Evolutionary conservation across 106 monocot species (phyloP), one percentile per base, ranked within the genome.

Genomic region (Dioscorea alata): DNA sequence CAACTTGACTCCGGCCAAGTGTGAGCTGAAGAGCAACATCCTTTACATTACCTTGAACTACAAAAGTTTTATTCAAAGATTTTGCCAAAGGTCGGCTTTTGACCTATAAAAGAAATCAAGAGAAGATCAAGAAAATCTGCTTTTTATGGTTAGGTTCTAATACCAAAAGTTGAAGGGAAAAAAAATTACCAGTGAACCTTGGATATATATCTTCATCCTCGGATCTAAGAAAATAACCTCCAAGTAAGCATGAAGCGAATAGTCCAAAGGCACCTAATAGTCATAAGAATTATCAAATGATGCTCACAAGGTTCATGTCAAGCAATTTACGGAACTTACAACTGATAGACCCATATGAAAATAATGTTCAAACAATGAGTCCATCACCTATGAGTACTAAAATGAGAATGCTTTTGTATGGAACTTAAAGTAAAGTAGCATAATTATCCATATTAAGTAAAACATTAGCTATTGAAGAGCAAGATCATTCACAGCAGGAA

Each of bases 141-240:
- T 61, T 25, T 61, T 23, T 61, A 61, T 8, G 28, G 15, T 14
- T 61, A 21, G 12, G 4, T 14, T 3, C 61, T 61, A 12, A 23
- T 61, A 8, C 2, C 13, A 64, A 64, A 64, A 64, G 33, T 9
- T 17, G 19, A 64, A 63, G 60, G 28, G 28, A 3, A 3, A 53
- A 25, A 50, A 51, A 57, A 66, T 71, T 79, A 92, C 92, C 80
- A 79, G 49, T 51, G 85, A 81, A 50, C 83, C 81, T 81, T 92
- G 92, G 66, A 92, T 69, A 79, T 62, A 77, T 42, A 92, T 92
- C 66, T 88, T 77, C 85, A 88, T 85, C 4, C 79, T 75, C 60
- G 92, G 85, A 64, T 83, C 61, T 73, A 86, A 77, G 69, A 92
- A 92, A 28, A 92, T 83, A 50, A 92, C 88, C 74, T 92, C 85